A percentile compares a stretch with the other conserved stretches of the same genome.
Conservation (phyloP, 1,139 yeast species). For the Blastobotrys buckinghamii region DNA sequence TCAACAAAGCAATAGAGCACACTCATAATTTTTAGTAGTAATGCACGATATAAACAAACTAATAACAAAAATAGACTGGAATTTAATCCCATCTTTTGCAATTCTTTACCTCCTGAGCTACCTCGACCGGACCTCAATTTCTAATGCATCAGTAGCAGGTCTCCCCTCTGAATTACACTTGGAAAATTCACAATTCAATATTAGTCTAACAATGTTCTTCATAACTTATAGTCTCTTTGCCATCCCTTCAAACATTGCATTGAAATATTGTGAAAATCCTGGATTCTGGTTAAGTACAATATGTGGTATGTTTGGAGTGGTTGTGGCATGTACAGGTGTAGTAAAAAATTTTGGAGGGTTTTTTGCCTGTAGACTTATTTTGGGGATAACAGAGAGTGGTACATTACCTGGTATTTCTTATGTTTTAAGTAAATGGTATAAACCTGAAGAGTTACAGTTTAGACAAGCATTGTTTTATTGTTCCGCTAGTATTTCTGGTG, state of each 20-base stretch:
- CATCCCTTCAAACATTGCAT: slow-evolving; percentile 43
- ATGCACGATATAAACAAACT: no score
- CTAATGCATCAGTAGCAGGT: slow-evolving; percentile 56
- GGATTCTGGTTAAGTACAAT: slow-evolving; percentile 44
- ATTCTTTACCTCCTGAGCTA: slow-evolving; percentile 48
- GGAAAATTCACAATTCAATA: slow-evolving; percentile 41
- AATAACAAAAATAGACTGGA: slow-evolving; percentile 17
- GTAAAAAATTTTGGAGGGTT: slow-evolving; percentile 48
- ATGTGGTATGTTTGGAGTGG: slow-evolving; percentile 50
- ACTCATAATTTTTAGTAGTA: no score
- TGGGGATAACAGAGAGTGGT: slow-evolving; percentile 57
- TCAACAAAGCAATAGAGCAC: no score
- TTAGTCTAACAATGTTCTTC: slow-evolving; percentile 51
- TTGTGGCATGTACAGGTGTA: slow-evolving; percentile 55
- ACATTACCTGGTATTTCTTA: slow-evolving; percentile 45
- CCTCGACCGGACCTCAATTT: slow-evolving; percentile 55
- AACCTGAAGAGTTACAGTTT: slow-evolving; percentile 35
- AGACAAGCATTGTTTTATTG: slow-evolving; percentile 56
- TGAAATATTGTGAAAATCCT: slow-evolving; percentile 28
- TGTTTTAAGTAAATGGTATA: slow-evolving; percentile 31
- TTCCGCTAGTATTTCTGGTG: slow-evolving; percentile 32
- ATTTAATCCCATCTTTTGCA: slow-evolving; percentile 33
- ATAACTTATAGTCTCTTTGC: slow-evolving; percentile 52
- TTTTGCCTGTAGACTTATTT: slow-evolving; percentile 49
- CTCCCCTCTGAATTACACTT: slow-evolving; percentile 47